These are phyloP conservation scores for Termitomyces sp. DNA, from an alignment of 768 basidiomycete species.

Conservation along the genomic window DNA sequence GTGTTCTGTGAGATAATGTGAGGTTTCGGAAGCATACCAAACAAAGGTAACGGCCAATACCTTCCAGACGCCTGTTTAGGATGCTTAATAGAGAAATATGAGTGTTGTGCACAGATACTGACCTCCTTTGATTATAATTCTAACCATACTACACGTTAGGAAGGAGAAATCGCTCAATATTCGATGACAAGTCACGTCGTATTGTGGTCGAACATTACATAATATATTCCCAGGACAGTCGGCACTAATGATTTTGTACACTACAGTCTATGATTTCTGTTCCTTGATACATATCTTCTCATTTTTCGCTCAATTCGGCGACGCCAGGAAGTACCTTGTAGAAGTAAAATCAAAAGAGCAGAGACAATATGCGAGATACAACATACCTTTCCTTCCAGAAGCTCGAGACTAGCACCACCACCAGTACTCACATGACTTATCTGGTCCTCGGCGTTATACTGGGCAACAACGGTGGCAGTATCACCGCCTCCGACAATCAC, in stretches of 20 bases:
- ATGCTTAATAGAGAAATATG: conserved; percentile 2
- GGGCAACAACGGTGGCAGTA: conserved; percentile 94
- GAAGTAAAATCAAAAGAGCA: background rate
- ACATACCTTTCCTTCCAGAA: conserved; percentile 94
- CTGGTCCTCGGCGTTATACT: conserved; percentile 77
- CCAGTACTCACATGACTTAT: conserved; percentile 97
- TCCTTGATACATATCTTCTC: conserved; percentile 10
- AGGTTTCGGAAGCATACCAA: background rate
- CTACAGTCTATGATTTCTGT: conserved; percentile 1
- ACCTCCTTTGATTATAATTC: conserved; percentile 92
- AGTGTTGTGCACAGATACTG: conserved; percentile 17
- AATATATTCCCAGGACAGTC: conserved; percentile 9
- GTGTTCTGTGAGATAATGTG: conserved; percentile 56
- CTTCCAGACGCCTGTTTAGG: conserved; percentile 70
- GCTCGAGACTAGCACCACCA: conserved; percentile 88
- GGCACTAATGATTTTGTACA: background rate
- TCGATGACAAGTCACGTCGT: too few species aligned
- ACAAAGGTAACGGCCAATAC: conserved; percentile 25
- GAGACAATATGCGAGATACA: background rate
- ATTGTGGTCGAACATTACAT: conserved; percentile 4
- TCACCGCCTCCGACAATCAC: conserved; percentile 97
- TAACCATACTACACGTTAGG: conserved; percentile 49
- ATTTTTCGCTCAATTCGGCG: conserved; percentile 83
- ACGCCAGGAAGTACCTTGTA: conserved; percentile 82
- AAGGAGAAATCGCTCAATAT: too few species aligned